Conservation (phyloP, 305 asterid species). For the Ajuga reptans region DNA sequence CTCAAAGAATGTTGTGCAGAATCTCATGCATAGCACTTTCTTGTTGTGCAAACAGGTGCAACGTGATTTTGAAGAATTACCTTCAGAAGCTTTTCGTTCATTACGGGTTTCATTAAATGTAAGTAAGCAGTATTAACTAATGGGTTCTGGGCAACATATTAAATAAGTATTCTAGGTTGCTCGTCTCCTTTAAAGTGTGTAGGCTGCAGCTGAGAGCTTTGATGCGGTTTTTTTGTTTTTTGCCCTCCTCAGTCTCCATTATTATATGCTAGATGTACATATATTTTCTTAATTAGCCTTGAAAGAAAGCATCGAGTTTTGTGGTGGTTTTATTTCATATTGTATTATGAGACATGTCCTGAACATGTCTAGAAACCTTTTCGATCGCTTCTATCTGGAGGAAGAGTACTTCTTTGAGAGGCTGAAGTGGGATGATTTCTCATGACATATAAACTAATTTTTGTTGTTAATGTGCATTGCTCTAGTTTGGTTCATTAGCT, state of each 20-base stretch:
- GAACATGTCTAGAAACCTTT: conserved; percentile 11
- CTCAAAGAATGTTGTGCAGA: too few relatives aligned
- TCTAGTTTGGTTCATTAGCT: conserved; percentile 3
- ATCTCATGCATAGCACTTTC: background rate
- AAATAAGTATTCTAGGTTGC: background rate
- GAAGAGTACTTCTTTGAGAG: background rate
- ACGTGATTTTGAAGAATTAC: conserved; percentile 97
- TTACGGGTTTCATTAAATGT: conserved; percentile 84
- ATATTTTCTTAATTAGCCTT: background rate
- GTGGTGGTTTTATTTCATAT: conserved; percentile 2
- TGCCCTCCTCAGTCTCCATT: background rate
- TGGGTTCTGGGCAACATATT: conserved; percentile 5
- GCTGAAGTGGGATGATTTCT: background rate
- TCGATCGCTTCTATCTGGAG: conserved; percentile 1
- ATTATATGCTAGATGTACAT: background rate
- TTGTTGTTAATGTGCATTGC: background rate
- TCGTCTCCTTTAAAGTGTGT: conserved; percentile 6
- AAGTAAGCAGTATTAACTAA: conserved; percentile 30
- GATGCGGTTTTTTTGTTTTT: conserved; percentile 4
- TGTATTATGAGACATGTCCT: conserved; percentile 10
- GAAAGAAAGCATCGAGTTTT: background rate
- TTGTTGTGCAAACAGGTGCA: conserved; percentile 65
- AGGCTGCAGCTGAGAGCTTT: background rate
- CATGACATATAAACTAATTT: conserved; percentile 11
- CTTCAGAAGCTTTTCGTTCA: conserved; percentile 88